Evolutionary conservation across 1,284 basidiomycete species (phyloP).

Genomic region (Leccinum ponderosum): DNA sequence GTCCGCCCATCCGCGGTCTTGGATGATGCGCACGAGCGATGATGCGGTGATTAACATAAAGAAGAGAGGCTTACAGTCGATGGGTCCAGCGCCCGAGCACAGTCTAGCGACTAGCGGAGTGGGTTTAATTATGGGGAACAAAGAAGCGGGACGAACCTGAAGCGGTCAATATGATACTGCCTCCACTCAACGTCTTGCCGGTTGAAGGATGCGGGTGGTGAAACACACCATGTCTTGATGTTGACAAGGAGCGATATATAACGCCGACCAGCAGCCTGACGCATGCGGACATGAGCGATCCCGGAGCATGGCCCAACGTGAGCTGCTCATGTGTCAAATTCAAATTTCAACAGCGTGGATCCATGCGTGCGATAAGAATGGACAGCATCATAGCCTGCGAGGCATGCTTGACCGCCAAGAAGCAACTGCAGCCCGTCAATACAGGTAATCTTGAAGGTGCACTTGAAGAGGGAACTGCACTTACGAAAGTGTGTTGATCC

Average conservation of each 20-base stretch:
- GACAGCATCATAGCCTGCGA: constrained; percentile 71
- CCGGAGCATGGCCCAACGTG: constrained; percentile 61
- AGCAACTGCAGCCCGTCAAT: constrained; percentile 56
- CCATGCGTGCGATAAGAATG: not conserved
- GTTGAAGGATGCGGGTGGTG: constrained; percentile 61
- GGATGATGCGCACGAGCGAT: constrained; percentile 52
- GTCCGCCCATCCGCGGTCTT: constrained; percentile 42
- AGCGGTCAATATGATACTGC: constrained; percentile 89
- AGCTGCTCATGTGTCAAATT: constrained; percentile 46
- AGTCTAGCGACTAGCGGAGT: constrained; percentile 72
- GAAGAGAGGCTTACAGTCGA: constrained; percentile 67
- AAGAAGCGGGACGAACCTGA: constrained; percentile 54
- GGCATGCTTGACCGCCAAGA: constrained; percentile 88
- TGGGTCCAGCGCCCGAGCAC: constrained; percentile 80
- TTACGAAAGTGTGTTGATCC: constrained; percentile 82
- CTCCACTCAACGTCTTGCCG: constrained; percentile 69
- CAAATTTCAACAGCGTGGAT: not conserved
- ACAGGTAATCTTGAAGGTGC: not conserved
- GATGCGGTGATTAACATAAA: constrained; percentile 37
- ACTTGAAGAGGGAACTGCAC: constrained; percentile 25
- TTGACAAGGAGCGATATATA: constrained; percentile 77
- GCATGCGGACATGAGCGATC: constrained; percentile 55
- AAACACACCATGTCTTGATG: constrained; percentile 74
- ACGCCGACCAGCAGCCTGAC: constrained; percentile 72
- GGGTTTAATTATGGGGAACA: constrained; percentile 8